Evolutionary conservation across 139 green algal species (phyloP).

Genomic region (Chlamydomonas schloesseri): DNA sequence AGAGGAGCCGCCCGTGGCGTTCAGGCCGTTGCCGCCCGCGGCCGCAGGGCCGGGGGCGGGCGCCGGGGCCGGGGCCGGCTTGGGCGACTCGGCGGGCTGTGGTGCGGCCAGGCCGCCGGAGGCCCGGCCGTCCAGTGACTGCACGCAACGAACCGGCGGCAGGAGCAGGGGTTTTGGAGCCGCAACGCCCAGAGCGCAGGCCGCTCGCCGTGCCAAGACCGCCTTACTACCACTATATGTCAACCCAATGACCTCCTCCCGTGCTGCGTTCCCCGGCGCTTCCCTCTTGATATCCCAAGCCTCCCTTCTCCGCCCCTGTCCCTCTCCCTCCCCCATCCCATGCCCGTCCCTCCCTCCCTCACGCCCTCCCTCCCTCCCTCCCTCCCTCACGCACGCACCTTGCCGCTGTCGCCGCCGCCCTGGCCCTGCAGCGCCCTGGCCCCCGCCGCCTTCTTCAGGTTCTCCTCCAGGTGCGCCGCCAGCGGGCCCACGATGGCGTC

Average conservation of each 20-base stretch:
- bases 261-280: too few relatives aligned
- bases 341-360: too few relatives aligned
- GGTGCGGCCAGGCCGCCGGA: not conserved
- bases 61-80: not conserved
- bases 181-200: too few relatives aligned
- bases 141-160: not conserved
- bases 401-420: not conserved
- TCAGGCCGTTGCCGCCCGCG: not conserved
- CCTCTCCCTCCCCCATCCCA: too few relatives aligned
- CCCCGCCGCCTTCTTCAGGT: slow-evolving; percentile 66
- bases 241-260: too few relatives aligned
- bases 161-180: too few relatives aligned
- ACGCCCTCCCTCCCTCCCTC: too few relatives aligned
- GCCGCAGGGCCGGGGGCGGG: not conserved
- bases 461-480: slow-evolving; percentile 78
- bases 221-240: too few relatives aligned
- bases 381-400: too few relatives aligned
- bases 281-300: too few relatives aligned
- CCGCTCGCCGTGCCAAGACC: too few relatives aligned
- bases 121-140: not conserved
- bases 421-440: not conserved
- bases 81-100: not conserved
- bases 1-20: not conserved
- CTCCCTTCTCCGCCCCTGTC: too few relatives aligned
- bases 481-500: slow-evolving; percentile 72